Percentiles rank a stretch among this genome's conserved stretches.
Conservation (phyloP, 176 grass and related monocot genomes). For the Eremochloa ophiuroides region DNA sequence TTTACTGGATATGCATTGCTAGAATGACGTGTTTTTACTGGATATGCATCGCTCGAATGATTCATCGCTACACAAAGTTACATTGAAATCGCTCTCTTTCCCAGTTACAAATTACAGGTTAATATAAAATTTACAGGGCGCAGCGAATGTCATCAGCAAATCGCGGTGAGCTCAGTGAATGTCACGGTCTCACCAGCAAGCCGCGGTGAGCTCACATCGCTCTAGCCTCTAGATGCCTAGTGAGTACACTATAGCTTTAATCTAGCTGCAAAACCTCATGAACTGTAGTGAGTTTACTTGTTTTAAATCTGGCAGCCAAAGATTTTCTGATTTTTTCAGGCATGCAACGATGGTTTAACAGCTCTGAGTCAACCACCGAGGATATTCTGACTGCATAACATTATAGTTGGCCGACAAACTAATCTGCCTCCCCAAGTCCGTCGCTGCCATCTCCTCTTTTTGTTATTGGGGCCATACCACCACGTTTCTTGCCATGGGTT, state of each 20-base stretch:
- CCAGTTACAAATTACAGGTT: neutral
- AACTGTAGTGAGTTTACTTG: neutral
- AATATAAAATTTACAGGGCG: slow-evolving; percentile 3
- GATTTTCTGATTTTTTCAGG: neutral
- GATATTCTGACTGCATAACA: neutral
- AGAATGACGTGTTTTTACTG: neutral
- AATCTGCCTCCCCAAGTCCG: slow-evolving; percentile 93
- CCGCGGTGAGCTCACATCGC: neutral
- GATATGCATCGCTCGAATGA: neutral
- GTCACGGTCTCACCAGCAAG: neutral
- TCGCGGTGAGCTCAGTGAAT: neutral
- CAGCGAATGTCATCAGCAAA: neutral
- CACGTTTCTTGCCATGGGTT: slow-evolving; percentile 67
- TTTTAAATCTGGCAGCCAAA: neutral
- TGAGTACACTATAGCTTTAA: neutral
- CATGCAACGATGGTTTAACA: neutral
- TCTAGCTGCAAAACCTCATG: neutral
- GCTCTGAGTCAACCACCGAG: neutral
- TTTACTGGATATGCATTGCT: neutral
- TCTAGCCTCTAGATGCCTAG: neutral
- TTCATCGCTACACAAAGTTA: neutral
- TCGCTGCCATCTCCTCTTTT: slow-evolving; percentile 97
- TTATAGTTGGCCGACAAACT: neutral
- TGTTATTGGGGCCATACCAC: slow-evolving; percentile 63
- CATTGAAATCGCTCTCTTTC: neutral